Evolutionary conservation across 306 rosid species (phyloP).

Genomic region (Ormosia semicastrata): DNA sequence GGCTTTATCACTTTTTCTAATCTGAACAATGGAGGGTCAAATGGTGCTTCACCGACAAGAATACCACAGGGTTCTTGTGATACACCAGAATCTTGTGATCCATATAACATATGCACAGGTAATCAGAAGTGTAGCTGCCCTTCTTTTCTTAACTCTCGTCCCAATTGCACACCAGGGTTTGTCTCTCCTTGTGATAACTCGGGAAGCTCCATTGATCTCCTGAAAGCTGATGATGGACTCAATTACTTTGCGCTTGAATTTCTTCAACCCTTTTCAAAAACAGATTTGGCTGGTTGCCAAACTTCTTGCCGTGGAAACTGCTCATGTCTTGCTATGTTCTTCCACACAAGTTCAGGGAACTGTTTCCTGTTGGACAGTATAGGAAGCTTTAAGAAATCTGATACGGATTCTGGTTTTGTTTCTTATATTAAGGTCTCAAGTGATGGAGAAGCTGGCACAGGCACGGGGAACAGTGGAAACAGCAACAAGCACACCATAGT

Average conservation of each 20-base stretch:
- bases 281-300: slow-evolving; percentile 63
- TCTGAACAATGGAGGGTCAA: slow-evolving; percentile 42
- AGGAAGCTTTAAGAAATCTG: slow-evolving; percentile 70
- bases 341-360: slow-evolving; percentile 62
- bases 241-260: slow-evolving; percentile 68
- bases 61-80: slow-evolving; percentile 68
- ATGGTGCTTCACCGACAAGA: slow-evolving; percentile 33
- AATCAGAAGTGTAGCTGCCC: slow-evolving; percentile 66
- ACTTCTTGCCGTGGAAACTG: slow-evolving; percentile 64
- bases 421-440: slow-evolving; percentile 65
- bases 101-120: slow-evolving; percentile 54
- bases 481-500: slow-evolving; percentile 41
- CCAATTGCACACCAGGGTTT: slow-evolving; percentile 60
- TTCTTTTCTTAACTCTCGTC: slow-evolving; percentile 57
- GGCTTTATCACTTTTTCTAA: slow-evolving; percentile 71
- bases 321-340: slow-evolving; percentile 82
- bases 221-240: slow-evolving; percentile 55
- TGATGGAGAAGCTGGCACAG: slow-evolving; percentile 28
- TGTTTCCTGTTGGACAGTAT: slow-evolving; percentile 67
- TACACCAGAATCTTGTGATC: slow-evolving; percentile 75
- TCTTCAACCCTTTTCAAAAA: slow-evolving; percentile 56
- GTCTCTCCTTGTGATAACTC: slow-evolving; percentile 53
- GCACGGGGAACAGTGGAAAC: slow-evolving; percentile 32
- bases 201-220: slow-evolving; percentile 30
- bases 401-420: slow-evolving; percentile 48